Evolutionary conservation across 2,329 filamentous ascomycete species (phyloP), one percentile per base, ranked within the genome.

Genomic region (Cytospora chrysosperma): DNA sequence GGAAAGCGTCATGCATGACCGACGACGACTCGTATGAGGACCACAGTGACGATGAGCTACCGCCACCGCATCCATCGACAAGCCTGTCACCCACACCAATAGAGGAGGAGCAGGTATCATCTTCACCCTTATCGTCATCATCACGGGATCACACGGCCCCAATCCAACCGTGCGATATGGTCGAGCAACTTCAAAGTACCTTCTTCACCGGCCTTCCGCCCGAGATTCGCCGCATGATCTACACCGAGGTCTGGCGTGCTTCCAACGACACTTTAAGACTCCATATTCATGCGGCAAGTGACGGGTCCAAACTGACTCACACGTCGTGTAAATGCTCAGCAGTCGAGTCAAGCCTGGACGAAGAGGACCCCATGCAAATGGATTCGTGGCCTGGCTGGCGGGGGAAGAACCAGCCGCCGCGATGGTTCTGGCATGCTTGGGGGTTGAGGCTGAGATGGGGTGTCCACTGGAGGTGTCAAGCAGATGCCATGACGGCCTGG

Each of bases 401-500:
- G 9, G 56, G 59, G 10, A 40, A 19, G 30, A 62, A 56, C 27
- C 62, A 65, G 55, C 63, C 68, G 15, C 65, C 67, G 43, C 62
- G 63, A 56, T 71, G 68, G 69, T 71, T 69, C 64, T 69, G 68
- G 65, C 63, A 66, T 6, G 68, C 69, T 1, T 70, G 68, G 68
- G 57, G 68, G 1, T 43, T 68, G 56, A 64, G 69, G 2, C 43
- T 70, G 28, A 57, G 67, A 27, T 72, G 70, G 70, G 68, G 67
- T 9, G 59, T 58, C 24, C 70, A 72, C 59, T 70, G 69, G 69
- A 62, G 65, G 40, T 72, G 70, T 51, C 70, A 72, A 67, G 61
- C 65, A 2, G 65, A 60, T 21, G 34, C 67, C 15, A 70, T 70
- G 66, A 24, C 54, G 40, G 61, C 63, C 7, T 71, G 70, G 69